Evolutionary conservation across 2,329 filamentous ascomycete genomes (phyloP), one percentile per base, ranked within the genome.

Genomic region (Talaromyces sp.): DNA sequence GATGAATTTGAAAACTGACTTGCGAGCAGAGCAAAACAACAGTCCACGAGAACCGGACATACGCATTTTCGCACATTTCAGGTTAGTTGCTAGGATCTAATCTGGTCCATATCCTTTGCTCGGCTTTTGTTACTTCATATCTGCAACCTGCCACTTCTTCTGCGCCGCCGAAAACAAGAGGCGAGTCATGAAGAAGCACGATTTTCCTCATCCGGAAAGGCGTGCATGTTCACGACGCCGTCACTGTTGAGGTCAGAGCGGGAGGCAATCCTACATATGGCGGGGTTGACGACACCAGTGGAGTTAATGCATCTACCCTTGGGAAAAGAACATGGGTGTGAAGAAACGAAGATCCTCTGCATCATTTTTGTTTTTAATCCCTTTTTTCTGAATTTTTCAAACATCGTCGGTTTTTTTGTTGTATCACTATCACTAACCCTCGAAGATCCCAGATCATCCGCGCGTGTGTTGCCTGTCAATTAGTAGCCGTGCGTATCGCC

Each of bases 191-290:
- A 27, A 41, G 56, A 27, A 59, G 56, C 39, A 31, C 14, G 24
- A 7, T 31, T 57, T 56, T 62, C 39, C 50, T 57, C 10, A 47
- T 57, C n/a, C 24, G 61, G 61, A 63, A 37, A 63, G 13, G 24
- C 61, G 50, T 62, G 48, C 61, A 47, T 57, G 50, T 63, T 31
- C 13, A 48, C 14, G 58, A 60, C 58, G 39, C 8, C 14, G 58
- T 61, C 31, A 35, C 41, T n/a, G 43, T 37, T 22, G 41, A 60
- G 59, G 59, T 61, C 59, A 61, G 59, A 61, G 59, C 59, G 59
- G 41, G 41, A 33, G 41, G 27, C 16, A 11, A 16, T 31, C 24
- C 14, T 56, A 56, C 50, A 22, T 31, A 31, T 56, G 31, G 52
- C n/a, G 31, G 52, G 31, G 52, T 56, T 35, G 50, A 56, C 50